Evolutionary conservation across 257 asterid genomes (phyloP).

Genomic region (Solanum sparsipilum): DNA sequence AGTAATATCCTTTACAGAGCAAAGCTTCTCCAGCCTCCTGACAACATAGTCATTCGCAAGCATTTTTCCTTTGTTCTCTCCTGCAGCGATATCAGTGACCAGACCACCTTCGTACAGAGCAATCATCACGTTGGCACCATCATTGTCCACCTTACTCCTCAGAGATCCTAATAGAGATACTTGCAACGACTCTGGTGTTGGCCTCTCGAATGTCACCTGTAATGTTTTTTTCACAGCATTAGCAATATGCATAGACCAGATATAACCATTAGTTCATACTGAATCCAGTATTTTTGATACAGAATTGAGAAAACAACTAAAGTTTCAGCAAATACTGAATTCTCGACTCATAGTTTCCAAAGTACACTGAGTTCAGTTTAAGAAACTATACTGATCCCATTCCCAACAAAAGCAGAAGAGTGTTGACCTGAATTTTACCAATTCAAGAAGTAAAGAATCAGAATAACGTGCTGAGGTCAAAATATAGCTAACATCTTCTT

Average conservation of each 20-base stretch:
- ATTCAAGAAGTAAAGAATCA: neutral
- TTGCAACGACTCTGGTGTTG: conserved; percentile 39
- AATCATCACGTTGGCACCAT: conserved; percentile 49
- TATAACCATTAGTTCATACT: neutral
- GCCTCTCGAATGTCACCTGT: conserved; percentile 62
- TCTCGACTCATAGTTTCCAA: neutral
- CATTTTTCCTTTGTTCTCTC: conserved; percentile 58
- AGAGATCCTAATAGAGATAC: conserved; percentile 54
- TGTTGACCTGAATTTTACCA: neutral
- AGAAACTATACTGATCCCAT: neutral
- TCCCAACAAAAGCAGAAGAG: neutral
- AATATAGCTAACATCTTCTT: neutral
- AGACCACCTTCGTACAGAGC: conserved; percentile 61
- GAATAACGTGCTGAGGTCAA: neutral
- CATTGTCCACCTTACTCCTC: conserved; percentile 39
- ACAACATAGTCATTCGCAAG: conserved; percentile 74
- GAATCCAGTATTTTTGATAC: neutral
- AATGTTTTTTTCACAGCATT: neutral
- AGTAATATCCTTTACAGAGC: conserved; percentile 49
- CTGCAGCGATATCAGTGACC: conserved; percentile 46
- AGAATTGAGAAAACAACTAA: neutral
- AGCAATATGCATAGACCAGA: too few relatives aligned
- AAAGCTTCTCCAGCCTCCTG: conserved; percentile 60
- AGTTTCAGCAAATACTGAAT: neutral
- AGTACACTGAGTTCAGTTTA: neutral